Percentiles rank a stretch among this genome's conserved stretches.
Evolutionary conservation across 768 basidiomycete species (phyloP).

Genomic region (Rickenella mellea): DNA sequence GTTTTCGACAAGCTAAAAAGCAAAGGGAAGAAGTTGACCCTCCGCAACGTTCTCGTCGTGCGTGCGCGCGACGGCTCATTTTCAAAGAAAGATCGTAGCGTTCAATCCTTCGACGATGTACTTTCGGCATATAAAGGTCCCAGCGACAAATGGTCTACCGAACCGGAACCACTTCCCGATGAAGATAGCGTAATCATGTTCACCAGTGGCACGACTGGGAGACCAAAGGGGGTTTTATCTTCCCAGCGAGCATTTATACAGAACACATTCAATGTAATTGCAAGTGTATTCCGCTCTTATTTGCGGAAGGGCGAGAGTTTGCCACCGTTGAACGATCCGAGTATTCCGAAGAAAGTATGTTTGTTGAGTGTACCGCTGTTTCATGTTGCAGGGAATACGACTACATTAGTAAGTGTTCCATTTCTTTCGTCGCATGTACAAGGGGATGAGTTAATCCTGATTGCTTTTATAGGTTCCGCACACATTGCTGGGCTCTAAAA

Average conservation of each 20-base stretch:
- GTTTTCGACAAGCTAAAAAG: constrained; percentile 21
- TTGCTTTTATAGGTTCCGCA: constrained; percentile 39
- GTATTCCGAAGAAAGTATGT: constrained; percentile 36
- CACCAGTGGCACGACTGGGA: constrained; percentile 52
- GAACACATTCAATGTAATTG: constrained; percentile 46
- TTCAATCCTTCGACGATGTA: constrained; percentile 31
- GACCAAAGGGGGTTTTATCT: constrained; percentile 60
- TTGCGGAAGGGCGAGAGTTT: constrained; percentile 38
- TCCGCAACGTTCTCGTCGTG: constrained; percentile 29
- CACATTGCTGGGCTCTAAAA: constrained; percentile 47
- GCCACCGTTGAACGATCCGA: constrained; percentile 20
- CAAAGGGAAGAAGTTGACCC: constrained; percentile 12
- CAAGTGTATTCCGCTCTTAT: constrained; percentile 33
- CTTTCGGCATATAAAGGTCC: constrained; percentile 21
- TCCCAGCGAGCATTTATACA: constrained; percentile 56
- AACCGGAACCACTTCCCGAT: constrained; percentile 35
- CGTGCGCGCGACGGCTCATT: constrained; percentile 23
- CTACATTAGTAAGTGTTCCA: constrained; percentile 24
- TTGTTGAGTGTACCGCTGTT: constrained; percentile 56
- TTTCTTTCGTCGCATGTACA: constrained; percentile 3
- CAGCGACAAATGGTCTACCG: constrained; percentile 15
- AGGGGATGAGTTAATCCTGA: no score
- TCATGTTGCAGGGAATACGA: constrained; percentile 54
- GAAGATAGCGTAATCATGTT: constrained; percentile 56
- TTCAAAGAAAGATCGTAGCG: constrained; percentile 28